Evolutionary conservation across 2,329 filamentous ascomycete genomes (phyloP).

Genomic region (Raffaelea albimanens): DNA sequence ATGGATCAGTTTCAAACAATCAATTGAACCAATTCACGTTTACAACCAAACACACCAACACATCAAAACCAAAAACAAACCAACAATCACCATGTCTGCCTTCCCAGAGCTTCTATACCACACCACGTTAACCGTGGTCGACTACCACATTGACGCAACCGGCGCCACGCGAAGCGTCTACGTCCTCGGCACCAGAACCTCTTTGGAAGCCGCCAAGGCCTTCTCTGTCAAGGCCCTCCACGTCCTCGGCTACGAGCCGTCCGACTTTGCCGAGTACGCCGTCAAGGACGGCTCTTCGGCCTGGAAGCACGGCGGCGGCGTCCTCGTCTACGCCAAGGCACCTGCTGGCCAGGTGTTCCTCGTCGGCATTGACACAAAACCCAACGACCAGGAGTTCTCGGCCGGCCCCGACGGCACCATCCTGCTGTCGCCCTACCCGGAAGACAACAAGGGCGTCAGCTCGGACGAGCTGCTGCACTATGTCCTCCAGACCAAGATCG

Average conservation of each 20-base stretch:
- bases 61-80: not conserved
- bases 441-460: not conserved
- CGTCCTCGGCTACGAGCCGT: constrained; percentile 23
- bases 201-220: constrained; percentile 25
- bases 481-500: constrained; percentile 30
- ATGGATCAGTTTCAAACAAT: too few species aligned
- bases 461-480: constrained; percentile 24
- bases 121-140: constrained; percentile 24
- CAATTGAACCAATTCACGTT: not conserved
- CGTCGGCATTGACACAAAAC: constrained; percentile 26
- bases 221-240: constrained; percentile 23
- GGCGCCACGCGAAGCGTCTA: constrained; percentile 21
- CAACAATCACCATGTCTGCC: constrained; percentile 6
- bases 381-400: constrained; percentile 23
- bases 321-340: constrained; percentile 26
- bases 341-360: constrained; percentile 26
- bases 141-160: constrained; percentile 21
- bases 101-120: constrained; percentile 26
- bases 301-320: constrained; percentile 29
- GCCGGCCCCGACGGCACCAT: constrained; percentile 14
- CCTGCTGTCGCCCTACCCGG: constrained; percentile 12
- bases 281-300: constrained; percentile 6
- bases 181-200: constrained; percentile 28
- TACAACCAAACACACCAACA: not conserved
- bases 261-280: constrained; percentile 27